Base-by-base conservation (phyloP, 2,329 filamentous ascomycete genomes). In the Cladosporium sp. region DNA sequence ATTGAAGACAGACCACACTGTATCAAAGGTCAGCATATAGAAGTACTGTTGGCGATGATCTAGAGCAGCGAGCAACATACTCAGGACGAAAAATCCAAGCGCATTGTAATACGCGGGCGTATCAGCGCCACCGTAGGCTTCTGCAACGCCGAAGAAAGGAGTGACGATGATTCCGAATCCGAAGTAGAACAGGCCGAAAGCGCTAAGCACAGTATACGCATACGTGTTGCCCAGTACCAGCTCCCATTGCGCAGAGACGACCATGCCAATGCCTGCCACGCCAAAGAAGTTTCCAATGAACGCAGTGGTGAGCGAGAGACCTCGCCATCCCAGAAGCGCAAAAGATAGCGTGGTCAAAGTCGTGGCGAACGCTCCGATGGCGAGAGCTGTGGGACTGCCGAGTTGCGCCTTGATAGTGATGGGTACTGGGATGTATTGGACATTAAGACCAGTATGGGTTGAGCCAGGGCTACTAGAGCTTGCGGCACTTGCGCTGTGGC, bases 261-360 rank as follows among this genome's bases (percentile, higher is more conserved):
- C 72, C 61, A 84, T 74, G 0, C 80, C 81, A 52, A 84, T 75
- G 0, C 77, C 80, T 3, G 75, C 74, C 3, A 76, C 70, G 60
- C 82, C 82, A 70, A 82, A 83, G 70, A 83, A 81, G 61, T 83
- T 81, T 3, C 74, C 81, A 37, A 84, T 75, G 62, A 78, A 83
- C 1, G 80, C 78, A 55, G 82, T 83, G 1, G 74, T 76, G 1
- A 73, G 78, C 0, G 75, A 77, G 0, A 84, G 75, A 8, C 78
- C 79, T 38, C 82, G 73, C 72, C 75, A 83, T 65, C 81, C 81
- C 80, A 84, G 83, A 51, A 84, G 66, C n/a, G 76, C 76, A 0
- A 83, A 69, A 0, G 80, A 82, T 0, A 84, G 69, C 0, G 81
- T 83, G 0, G 79, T 82, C 15, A 84, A 64, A 0, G 82, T 84